Evolutionary conservation across 2,329 filamentous ascomycete species (phyloP), one percentile per base, ranked within the genome.

Genomic region (Raffaelea albimanens): DNA sequence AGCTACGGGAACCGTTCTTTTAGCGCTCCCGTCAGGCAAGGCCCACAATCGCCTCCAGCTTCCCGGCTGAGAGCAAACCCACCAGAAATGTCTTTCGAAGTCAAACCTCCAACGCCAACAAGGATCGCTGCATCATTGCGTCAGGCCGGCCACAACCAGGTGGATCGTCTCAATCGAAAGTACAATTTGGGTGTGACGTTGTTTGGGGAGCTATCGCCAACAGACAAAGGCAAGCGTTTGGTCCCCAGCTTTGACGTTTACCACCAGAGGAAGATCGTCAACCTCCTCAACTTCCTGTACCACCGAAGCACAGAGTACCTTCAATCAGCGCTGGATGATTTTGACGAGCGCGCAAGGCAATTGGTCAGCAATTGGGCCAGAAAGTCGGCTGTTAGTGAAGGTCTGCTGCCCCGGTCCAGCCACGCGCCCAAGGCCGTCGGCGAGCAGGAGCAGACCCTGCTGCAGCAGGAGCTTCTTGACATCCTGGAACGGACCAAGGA

Each of bases 131-230:
- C 20, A n/a, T 52, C 50, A 34, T 45, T 3, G 1, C 16, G 43
- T 33, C 36, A 44, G 19, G 47, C 47, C 1, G 50, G 58, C 40
- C 53, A 54, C 10, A 33, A 45, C 14, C 53, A 56, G 13, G 50
- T 61, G 11, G 49, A 48, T 1, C 16, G 41, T 4, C 47, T 64
- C 5, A 63, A 64, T 42, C 33, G 33, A 10, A 47, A 52, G 5
- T 63, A 62, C 42, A 53, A 52, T 16, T 47, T 64, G 1, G 60
- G 55, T 18, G 44, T 63, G n/a, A 19, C 21, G 4, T 36, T 60
- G 1, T 49, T 54, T 3, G 56, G 58, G 22, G 46, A 38, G 8
- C 49, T 56, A 19, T 57, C 55, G 8, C 58, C 57, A 0, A 38
- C 45, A 2, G 42, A 49, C 9, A 56, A 56, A 3, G 52, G 50